A percentile compares a stretch with the other conserved stretches of the same genome.
phyloP scores from a whole-genome alignment of 192 early-diverging fungal genomes.

The Coemansia sp. region DNA sequence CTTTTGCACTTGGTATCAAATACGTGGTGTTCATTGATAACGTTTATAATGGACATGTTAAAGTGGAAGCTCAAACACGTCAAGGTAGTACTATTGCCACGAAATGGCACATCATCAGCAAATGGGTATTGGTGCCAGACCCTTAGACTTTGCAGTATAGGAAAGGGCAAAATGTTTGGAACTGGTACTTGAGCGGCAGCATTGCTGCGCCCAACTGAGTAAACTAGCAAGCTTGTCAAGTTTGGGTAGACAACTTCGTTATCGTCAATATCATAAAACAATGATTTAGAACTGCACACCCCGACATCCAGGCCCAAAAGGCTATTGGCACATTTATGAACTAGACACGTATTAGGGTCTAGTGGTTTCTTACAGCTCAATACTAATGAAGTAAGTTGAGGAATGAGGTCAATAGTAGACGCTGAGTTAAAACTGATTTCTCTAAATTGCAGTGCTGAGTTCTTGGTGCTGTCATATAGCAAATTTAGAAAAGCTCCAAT shows the following conservation, averaged over 20 bases:
- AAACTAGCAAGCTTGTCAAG: neutral
- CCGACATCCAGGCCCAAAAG: neutral
- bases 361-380: neutral
- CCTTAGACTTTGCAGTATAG: neutral
- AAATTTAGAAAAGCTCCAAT: neutral
- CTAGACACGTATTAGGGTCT: neutral
- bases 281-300: neutral
- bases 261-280: neutral
- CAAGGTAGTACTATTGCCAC: no score
- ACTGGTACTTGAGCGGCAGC: neutral
- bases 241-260: neutral
- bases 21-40: no score
- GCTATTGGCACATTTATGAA: neutral
- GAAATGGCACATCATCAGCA: neutral
- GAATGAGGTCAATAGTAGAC: neutral
- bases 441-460: neutral
- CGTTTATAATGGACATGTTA: no score
- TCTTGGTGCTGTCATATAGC: neutral
- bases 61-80: no score
- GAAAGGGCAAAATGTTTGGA: constrained; percentile 8
- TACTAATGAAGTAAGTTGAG: neutral
- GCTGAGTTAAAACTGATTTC: neutral
- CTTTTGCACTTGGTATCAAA: no score
- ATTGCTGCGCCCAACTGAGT: neutral
- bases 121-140: neutral